Percentiles rank a stretch among this genome's conserved stretches.
phyloP scores from a whole-genome alignment of 257 asterid species.

The Ligustrum vulgare region DNA sequence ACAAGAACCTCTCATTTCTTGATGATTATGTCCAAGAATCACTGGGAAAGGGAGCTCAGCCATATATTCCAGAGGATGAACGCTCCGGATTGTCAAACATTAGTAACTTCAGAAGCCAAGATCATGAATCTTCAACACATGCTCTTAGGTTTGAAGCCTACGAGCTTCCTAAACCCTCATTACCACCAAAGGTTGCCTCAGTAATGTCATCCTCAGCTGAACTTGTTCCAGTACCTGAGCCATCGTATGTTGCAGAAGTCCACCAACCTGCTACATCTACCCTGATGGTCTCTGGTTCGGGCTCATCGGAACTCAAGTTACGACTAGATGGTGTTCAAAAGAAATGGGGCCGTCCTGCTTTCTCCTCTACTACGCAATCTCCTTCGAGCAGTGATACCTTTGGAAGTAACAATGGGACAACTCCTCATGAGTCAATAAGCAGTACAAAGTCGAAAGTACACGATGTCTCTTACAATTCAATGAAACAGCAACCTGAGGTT shows the following conservation, averaged over 20 bases:
- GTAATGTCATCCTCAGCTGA: constrained; percentile 54
- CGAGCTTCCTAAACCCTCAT: constrained; percentile 75
- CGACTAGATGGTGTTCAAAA: constrained; percentile 90
- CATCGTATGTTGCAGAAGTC: constrained; percentile 49
- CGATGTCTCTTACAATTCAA: constrained; percentile 52
- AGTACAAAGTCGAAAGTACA: constrained; percentile 44
- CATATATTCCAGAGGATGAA: constrained; percentile 76
- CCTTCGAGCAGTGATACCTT: constrained; percentile 42
- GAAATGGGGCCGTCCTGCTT: constrained; percentile 90
- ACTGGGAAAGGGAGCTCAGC: constrained; percentile 81
- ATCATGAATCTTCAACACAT: constrained; percentile 60
- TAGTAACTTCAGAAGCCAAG: constrained; percentile 58
- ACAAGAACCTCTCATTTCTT: constrained; percentile 73
- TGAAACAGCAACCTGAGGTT: constrained; percentile 60
- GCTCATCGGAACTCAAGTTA: constrained; percentile 67
- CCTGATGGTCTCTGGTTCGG: constrained; percentile 45
- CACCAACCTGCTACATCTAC: constrained; percentile 42
- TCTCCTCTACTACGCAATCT: constrained; percentile 61
- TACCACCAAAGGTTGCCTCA: constrained; percentile 50
- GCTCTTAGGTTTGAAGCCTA: constrained; percentile 92
- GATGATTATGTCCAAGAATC: constrained; percentile 71
- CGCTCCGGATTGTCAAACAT: constrained; percentile 57
- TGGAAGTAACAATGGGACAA: constrained; percentile 53
- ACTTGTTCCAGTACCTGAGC: constrained; percentile 74
- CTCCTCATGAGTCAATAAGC: constrained; percentile 41